phyloP scores from a whole-genome alignment of 257 asterid species.

The Nicotiana otophora region DNA sequence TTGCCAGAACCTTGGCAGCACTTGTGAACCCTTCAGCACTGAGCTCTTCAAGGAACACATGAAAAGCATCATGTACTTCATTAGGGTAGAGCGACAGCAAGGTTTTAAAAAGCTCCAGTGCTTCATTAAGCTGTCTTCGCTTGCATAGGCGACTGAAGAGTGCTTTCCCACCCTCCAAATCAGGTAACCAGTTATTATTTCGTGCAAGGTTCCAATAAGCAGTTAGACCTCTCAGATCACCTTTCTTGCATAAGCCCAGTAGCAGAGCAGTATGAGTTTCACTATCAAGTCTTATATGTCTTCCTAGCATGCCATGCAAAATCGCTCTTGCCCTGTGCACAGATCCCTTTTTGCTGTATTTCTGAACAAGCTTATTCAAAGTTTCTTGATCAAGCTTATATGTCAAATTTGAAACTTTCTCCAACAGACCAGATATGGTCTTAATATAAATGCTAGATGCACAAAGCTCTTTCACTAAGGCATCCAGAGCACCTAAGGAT shows the following conservation, averaged over 20 bases:
- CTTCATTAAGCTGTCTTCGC: conserved; percentile 44
- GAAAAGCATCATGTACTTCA: conserved; percentile 18
- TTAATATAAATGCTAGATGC: conserved; percentile 30
- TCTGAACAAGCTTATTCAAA: conserved; percentile 55
- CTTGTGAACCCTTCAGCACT: conserved; percentile 43
- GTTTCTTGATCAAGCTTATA: conserved; percentile 49
- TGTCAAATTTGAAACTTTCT: conserved; percentile 25
- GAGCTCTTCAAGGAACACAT: conserved; percentile 40
- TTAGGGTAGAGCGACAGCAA: conserved; percentile 21
- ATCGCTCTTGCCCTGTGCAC: conserved; percentile 40
- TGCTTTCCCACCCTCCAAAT: conserved; percentile 38
- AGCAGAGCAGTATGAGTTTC: conserved; percentile 46
- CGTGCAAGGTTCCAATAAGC: conserved; percentile 38
- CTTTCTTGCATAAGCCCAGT: conserved; percentile 44
- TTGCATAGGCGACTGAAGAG: conserved; percentile 46
- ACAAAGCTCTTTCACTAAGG: conserved; percentile 35
- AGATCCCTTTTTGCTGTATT: conserved; percentile 50
- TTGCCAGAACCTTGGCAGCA: conserved; percentile 37
- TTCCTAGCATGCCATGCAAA: conserved; percentile 50
- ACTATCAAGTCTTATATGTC: conserved; percentile 37
- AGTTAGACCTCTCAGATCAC: conserved; percentile 43
- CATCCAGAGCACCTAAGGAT: conserved; percentile 37
- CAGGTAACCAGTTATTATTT: conserved; percentile 59
- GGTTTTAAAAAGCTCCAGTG: conserved; percentile 51
- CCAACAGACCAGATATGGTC: conserved; percentile 35